Evolutionary conservation across 2,329 filamentous ascomycete species (phyloP).

Genomic region (Graphium sp.): DNA sequence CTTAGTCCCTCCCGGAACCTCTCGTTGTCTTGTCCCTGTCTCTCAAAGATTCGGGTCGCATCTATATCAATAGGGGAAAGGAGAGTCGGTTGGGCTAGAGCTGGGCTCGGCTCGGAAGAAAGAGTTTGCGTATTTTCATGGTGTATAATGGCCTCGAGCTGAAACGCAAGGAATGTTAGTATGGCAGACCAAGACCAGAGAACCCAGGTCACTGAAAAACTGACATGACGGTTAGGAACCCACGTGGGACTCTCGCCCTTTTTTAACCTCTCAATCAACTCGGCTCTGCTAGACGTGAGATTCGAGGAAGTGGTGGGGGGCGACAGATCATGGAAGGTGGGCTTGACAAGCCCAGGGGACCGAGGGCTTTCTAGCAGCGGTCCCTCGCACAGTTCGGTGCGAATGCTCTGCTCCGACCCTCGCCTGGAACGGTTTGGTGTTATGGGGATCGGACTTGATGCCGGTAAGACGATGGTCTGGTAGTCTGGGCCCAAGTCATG

Average conservation of each 20-base stretch:
- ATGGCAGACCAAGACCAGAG: not conserved
- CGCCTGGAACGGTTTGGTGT: constrained; percentile 10
- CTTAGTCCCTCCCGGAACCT: constrained; percentile 36
- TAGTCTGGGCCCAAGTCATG: constrained; percentile 6
- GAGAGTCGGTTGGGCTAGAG: not conserved
- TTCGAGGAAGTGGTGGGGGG: constrained; percentile 2
- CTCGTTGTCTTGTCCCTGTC: constrained; percentile 15
- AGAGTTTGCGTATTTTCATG: constrained; percentile 6
- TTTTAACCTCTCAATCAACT: constrained; percentile 75
- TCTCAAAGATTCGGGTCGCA: constrained; percentile 26
- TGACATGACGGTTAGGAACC: constrained; percentile 47
- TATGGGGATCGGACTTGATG: constrained; percentile 8
- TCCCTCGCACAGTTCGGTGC: constrained; percentile 44
- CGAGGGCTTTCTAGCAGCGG: constrained; percentile 26
- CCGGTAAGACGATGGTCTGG: constrained; percentile 9
- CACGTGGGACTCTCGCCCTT: constrained; percentile 60
- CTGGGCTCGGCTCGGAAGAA: not conserved
- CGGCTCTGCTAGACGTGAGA: constrained; percentile 46
- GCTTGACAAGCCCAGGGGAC: constrained; percentile 8
- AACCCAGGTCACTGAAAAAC: constrained; percentile 8
- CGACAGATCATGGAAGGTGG: constrained; percentile 10
- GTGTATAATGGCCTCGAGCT: constrained; percentile 21
- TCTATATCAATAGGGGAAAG: constrained; percentile 26
- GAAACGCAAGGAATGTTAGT: constrained; percentile 4
- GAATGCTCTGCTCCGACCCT: constrained; percentile 42